Evolutionary conservation across 164 flowering plant genomes (phyloP).

Genomic region (Dillenia turbinata): DNA sequence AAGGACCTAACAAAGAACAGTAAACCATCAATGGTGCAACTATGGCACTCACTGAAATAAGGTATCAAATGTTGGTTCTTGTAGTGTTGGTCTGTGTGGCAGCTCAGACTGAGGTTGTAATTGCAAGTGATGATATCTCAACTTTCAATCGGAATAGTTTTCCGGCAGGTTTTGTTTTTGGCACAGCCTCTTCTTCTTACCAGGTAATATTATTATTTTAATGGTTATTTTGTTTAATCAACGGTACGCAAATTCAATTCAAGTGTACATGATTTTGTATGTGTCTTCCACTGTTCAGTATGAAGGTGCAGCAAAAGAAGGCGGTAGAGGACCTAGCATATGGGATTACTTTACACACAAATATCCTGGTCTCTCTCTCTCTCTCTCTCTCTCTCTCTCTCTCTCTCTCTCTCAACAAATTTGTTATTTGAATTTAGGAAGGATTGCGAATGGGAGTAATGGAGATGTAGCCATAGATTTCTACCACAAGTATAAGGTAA

Average conservation of each 20-base stretch:
- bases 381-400: slow-evolving; percentile 10
- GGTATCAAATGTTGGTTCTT: background rate
- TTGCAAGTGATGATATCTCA: background rate
- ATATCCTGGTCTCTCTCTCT: slow-evolving; percentile 24
- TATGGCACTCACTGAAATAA: no score
- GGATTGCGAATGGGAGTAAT: no score
- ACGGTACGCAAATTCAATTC: no score
- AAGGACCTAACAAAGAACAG: no score
- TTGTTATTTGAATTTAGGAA: no score
- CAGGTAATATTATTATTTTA: slow-evolving; percentile 7
- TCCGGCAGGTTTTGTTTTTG: slow-evolving; percentile 18
- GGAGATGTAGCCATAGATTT: no score
- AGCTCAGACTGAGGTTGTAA: background rate
- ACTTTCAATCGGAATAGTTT: slow-evolving; percentile 14
- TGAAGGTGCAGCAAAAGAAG: slow-evolving; percentile 48
- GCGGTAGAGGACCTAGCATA: slow-evolving; percentile 37
- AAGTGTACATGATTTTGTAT: no score
- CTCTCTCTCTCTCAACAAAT: background rate
- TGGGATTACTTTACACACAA: slow-evolving; percentile 44
- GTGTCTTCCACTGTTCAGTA: slow-evolving; percentile 13
- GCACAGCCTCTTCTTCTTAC: slow-evolving; percentile 20
- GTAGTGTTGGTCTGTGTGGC: background rate
- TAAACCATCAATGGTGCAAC: no score
- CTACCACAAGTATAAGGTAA: no score
- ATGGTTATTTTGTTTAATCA: no score